Evolutionary conservation across 2,329 filamentous ascomycete genomes (phyloP).

Genomic region (Trichoderma sp.): DNA sequence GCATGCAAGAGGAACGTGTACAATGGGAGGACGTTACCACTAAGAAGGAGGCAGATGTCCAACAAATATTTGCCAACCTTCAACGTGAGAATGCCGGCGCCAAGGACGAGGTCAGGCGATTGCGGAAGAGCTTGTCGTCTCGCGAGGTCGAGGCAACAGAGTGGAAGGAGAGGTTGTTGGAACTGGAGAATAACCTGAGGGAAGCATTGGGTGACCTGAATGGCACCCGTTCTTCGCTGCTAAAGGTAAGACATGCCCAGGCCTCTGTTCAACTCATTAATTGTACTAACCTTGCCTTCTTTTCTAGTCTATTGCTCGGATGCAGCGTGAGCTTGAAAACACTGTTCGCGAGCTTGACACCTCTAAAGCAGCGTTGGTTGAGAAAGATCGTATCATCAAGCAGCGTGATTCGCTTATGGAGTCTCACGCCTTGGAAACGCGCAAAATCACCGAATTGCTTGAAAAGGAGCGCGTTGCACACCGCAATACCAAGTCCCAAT

Average conservation of each 20-base stretch:
- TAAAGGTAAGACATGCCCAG: slow-evolving; percentile 61
- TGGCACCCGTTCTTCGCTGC: slow-evolving; percentile 80
- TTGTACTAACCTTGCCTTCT: neutral
- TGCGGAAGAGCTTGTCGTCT: slow-evolving; percentile 81
- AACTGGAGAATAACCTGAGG: slow-evolving; percentile 85
- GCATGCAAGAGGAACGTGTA: slow-evolving; percentile 77
- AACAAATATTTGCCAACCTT: slow-evolving; percentile 89
- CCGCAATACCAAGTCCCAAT: slow-evolving; percentile 83
- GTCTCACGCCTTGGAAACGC: slow-evolving; percentile 81
- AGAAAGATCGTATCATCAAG: slow-evolving; percentile 88
- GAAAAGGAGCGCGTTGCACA: slow-evolving; percentile 88
- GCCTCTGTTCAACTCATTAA: neutral
- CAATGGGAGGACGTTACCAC: slow-evolving; percentile 86
- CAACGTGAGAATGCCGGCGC: slow-evolving; percentile 79
- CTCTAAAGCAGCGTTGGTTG: slow-evolving; percentile 75
- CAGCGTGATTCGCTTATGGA: slow-evolving; percentile 88
- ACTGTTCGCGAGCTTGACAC: slow-evolving; percentile 81
- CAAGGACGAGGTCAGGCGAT: slow-evolving; percentile 81
- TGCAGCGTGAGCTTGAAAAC: slow-evolving; percentile 85
- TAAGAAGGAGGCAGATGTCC: slow-evolving; percentile 92
- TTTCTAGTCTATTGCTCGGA: slow-evolving; percentile 74
- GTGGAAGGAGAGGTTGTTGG: slow-evolving; percentile 88
- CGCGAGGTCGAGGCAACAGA: slow-evolving; percentile 87
- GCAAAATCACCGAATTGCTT: slow-evolving; percentile 82
- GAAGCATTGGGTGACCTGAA: slow-evolving; percentile 86